A percentile compares a stretch with the other conserved stretches of the same genome.
Evolutionary conservation across 2,329 filamentous ascomycete genomes (phyloP).

Genomic region (Botrytis hyacinthi): DNA sequence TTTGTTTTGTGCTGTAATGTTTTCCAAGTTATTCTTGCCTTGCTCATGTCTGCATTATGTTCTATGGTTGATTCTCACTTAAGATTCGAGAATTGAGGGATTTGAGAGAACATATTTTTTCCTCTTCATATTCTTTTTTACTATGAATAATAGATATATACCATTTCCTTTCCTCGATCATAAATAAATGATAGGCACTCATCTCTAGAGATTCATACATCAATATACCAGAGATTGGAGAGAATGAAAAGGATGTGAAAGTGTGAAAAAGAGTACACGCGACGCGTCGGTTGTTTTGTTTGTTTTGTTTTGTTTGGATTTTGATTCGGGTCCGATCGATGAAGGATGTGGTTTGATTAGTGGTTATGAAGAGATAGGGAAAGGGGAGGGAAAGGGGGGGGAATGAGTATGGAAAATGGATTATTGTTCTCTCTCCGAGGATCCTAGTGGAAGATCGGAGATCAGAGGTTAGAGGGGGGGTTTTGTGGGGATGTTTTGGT

Average conservation of each 20-base stretch:
- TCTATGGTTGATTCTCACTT: neutral
- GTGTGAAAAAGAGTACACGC: neutral
- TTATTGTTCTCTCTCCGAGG: neutral
- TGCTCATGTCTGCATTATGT: too few relatives aligned
- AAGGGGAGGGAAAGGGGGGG: too few relatives aligned
- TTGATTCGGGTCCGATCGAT: constrained; percentile 25
- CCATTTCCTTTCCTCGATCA: neutral
- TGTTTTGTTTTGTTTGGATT: constrained; percentile 25
- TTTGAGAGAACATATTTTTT: too few relatives aligned
- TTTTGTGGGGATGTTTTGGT: neutral
- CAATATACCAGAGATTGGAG: neutral
- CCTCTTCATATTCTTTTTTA: too few relatives aligned
- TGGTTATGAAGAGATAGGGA: too few relatives aligned
- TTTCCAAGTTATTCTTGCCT: neutral
- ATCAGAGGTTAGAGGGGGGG: neutral
- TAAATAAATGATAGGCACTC: neutral
- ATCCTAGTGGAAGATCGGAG: neutral
- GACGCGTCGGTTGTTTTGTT: constrained; percentile 13
- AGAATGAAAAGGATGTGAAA: neutral
- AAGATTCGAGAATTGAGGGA: too few relatives aligned
- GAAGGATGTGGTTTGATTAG: too few relatives aligned
- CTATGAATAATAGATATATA: neutral
- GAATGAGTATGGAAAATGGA: neutral
- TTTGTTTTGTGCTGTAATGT: neutral
- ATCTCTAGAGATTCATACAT: neutral